phyloP scores from a whole-genome alignment of 2,329 filamentous ascomycete genomes.

The Alternaria ethzedia region DNA sequence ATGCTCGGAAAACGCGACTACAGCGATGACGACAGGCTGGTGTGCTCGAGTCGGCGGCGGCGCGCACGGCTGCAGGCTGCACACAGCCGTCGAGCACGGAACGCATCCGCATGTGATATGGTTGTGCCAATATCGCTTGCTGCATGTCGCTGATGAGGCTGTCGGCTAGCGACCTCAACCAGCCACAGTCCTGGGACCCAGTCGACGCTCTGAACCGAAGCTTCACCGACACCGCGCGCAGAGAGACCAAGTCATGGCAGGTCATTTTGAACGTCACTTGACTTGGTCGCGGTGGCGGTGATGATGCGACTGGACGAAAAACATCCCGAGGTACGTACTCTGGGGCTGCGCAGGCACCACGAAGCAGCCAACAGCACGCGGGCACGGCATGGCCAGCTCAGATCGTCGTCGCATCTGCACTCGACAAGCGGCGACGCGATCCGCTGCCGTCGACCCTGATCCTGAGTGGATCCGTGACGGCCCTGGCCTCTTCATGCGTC shows the following conservation, averaged over 20 bases:
- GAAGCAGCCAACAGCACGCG: slow-evolving; percentile 14
- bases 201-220: slow-evolving; percentile 11
- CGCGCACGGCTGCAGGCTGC: slow-evolving; percentile 17
- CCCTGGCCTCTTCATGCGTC: slow-evolving; percentile 23
- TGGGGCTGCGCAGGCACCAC: slow-evolving; percentile 10
- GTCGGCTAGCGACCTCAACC: slow-evolving; percentile 13
- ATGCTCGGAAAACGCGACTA: background rate
- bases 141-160: slow-evolving; percentile 35
- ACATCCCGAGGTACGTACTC: slow-evolving; percentile 11
- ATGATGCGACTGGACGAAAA: slow-evolving; percentile 16
- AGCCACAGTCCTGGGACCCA: slow-evolving; percentile 15
- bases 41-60: slow-evolving; percentile 11
- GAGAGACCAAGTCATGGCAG: background rate
- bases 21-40: slow-evolving; percentile 18
- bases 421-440: slow-evolving; percentile 30
- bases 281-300: slow-evolving; percentile 8
- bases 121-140: slow-evolving; percentile 34
- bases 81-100: slow-evolving; percentile 30
- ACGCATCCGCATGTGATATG: slow-evolving; percentile 17
- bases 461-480: slow-evolving; percentile 12
- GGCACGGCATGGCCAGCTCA: slow-evolving; percentile 31
- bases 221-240: slow-evolving; percentile 16
- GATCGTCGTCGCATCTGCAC: slow-evolving; percentile 32
- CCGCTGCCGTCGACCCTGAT: slow-evolving; percentile 27
- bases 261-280: too few species aligned